Conservation (phyloP, 2,329 filamentous ascomycete species). For the Neurospora sp. region DNA sequence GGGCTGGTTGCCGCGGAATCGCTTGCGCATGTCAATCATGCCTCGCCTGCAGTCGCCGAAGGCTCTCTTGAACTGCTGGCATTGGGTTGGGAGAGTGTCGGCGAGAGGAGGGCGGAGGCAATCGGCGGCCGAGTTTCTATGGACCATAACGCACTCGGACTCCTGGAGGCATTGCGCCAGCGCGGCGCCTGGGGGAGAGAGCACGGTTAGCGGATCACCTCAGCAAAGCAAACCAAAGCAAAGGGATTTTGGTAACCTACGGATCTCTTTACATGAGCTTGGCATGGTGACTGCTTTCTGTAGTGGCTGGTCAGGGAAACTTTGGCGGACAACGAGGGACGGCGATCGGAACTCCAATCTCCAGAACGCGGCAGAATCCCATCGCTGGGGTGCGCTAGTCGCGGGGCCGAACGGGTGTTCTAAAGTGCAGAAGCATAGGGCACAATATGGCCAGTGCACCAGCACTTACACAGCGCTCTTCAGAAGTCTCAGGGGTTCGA, state of each 20-base stretch:
- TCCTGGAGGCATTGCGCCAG: constrained; percentile 92
- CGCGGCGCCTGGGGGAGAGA: constrained; percentile 58
- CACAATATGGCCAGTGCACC: neutral
- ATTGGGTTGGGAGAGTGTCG: constrained; percentile 74
- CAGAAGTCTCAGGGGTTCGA: neutral
- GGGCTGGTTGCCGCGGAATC: constrained; percentile 89
- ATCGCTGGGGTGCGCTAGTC: neutral
- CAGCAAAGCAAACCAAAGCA: neutral
- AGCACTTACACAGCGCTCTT: neutral
- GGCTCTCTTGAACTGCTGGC: constrained; percentile 86
- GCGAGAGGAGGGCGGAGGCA: constrained; percentile 77
- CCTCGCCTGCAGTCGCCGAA: constrained; percentile 94
- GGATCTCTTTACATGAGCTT: constrained; percentile 91
- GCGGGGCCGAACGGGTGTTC: neutral
- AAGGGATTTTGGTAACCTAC: constrained; percentile 41
- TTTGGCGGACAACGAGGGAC: neutral
- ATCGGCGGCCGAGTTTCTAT: constrained; percentile 77
- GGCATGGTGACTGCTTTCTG: constrained; percentile 47
- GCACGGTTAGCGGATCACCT: constrained; percentile 1
- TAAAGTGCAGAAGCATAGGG: neutral
- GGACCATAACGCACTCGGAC: constrained; percentile 90
- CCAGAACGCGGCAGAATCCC: neutral
- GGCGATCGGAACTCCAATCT: neutral
- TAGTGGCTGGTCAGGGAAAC: neutral
- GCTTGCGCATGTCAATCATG: constrained; percentile 97